Evolutionary conservation across 2,329 filamentous ascomycete species (phyloP).

Genomic region (Aspergillus pseudonomiae): DNA sequence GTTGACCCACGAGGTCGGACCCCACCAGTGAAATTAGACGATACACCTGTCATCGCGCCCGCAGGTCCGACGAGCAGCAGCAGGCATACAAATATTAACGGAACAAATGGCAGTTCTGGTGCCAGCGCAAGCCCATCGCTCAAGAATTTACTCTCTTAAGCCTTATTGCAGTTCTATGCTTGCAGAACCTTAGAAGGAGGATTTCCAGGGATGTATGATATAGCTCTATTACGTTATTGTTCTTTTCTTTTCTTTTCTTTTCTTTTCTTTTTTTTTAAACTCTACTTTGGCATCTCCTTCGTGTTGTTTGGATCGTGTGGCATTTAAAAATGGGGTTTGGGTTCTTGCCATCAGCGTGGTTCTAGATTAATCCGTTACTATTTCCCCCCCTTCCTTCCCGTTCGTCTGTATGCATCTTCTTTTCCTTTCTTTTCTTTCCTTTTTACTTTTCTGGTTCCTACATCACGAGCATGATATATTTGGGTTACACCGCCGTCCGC

Average conservation of each 20-base stretch:
- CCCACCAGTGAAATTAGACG: conserved; percentile 35
- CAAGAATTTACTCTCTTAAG: conserved; percentile 70
- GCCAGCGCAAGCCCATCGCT: conserved; percentile 77
- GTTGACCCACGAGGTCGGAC: conserved; percentile 39
- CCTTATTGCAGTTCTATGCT: not conserved
- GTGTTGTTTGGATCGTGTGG: conserved; percentile 4
- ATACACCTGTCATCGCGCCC: conserved; percentile 28
- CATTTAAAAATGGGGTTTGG: conserved; percentile 17
- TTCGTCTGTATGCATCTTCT: not conserved
- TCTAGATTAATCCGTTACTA: conserved; percentile 5
- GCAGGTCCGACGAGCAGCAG: conserved; percentile 31
- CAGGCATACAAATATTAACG: conserved; percentile 32
- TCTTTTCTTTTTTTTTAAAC: conserved; percentile 1
- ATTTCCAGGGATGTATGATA: conserved; percentile 22
- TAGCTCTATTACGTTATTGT: conserved; percentile 10
- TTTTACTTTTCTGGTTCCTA: not conserved
- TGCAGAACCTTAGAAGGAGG: not conserved
- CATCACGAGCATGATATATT: conserved; percentile 7
- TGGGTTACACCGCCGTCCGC: conserved; percentile 3
- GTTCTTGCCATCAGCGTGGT: conserved; percentile 9
- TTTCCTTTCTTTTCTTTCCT: conserved; percentile 2
- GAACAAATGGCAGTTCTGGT: conserved; percentile 48
- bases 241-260: not conserved
- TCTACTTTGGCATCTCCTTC: conserved; percentile 4
- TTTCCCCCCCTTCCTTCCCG: not conserved